Percentiles rank a stretch among this genome's conserved stretches.
phyloP scores from a whole-genome alignment of 192 early-diverging fungal species.

The Umbelopsis ramanniana region DNA sequence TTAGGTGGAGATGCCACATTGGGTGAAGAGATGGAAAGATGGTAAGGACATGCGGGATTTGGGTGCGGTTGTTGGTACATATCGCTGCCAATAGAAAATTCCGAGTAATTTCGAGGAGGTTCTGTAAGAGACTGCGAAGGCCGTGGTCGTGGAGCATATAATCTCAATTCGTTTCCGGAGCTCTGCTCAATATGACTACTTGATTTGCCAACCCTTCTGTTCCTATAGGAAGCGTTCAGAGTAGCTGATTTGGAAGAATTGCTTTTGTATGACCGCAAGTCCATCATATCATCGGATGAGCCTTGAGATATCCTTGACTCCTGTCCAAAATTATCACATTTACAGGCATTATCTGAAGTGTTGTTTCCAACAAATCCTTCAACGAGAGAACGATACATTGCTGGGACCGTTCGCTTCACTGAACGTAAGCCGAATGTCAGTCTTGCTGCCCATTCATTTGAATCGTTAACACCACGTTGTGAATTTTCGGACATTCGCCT shows the following conservation, averaged over 20 bases:
- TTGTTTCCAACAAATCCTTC: constrained; percentile 4
- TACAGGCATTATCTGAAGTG: neutral
- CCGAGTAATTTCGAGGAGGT: constrained; percentile 1
- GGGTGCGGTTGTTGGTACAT: constrained; percentile 27
- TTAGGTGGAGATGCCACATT: neutral
- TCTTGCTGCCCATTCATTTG: constrained; percentile 34
- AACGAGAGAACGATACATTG: constrained; percentile 27
- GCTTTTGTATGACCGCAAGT: neutral
- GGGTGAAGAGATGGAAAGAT: constrained; percentile 22
- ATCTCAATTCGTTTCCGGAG: neutral
- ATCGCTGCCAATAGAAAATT: neutral
- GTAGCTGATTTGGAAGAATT: neutral
- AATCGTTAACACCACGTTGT: constrained; percentile 26
- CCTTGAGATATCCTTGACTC: neutral
- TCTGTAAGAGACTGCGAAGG: constrained; percentile 15
- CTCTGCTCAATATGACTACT: constrained; percentile 2
- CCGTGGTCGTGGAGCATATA: constrained; percentile 7
- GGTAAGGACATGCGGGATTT: constrained; percentile 44
- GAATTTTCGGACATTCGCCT: constrained; percentile 27
- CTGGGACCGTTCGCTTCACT: constrained; percentile 34
- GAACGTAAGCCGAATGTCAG: constrained; percentile 33
- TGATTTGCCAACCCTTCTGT: neutral
- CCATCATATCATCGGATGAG: neutral
- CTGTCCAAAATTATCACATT: neutral
- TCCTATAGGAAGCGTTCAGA: neutral